Evolutionary conservation across 768 basidiomycete species (phyloP), one percentile per base, ranked within the genome.

Genomic region (Russula brevipes): DNA sequence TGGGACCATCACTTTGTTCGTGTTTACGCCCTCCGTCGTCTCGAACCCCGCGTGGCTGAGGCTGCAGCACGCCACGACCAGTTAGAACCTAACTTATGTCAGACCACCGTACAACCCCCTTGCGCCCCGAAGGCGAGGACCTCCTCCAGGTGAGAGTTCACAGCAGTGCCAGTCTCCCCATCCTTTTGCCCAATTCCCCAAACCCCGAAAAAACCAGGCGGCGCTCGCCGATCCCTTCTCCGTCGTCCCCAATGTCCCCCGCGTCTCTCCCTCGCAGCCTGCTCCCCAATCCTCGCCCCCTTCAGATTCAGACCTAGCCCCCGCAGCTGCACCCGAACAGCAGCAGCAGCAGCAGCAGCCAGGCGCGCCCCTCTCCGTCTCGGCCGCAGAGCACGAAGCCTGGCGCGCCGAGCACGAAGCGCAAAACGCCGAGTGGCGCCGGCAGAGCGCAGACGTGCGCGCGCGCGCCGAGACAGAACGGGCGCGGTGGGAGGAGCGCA

Each of bases 381-480:
- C 68, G 2, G 44, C 68, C 6, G 68, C 61, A 55, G 65, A 70
- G 16, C 71, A 82, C 41, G 84, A 84, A 30, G 65, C 76, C 8
- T 89, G 87, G 87, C 85, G 87, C 69, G 74, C 75, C 16, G 80
- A 85, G 69, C 89, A 91, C 71, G 85, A 91, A 55, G 75, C 81
- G 1, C 86, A 89, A 47, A 77, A 89, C 11, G 78, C 80, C 55
- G 75, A 78, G 59, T 94, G 91, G 91, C 85, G 86, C 45, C 81
- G 82, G 30, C 82, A 85, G 69, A 87, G 85, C 44, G 86, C 89
- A 36, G 82, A 82, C 63, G 85, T 85, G 49, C 85, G 89, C 56
- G 78, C 83, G 70, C 90, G 86, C 72, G 87, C 89, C 9, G 90
- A 91, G 76, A 80, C 79, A 64, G 83, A 85, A 72, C 86, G 90